phyloP scores from a whole-genome alignment of 129 eudicot genomes.

The Deinandra increscens region DNA sequence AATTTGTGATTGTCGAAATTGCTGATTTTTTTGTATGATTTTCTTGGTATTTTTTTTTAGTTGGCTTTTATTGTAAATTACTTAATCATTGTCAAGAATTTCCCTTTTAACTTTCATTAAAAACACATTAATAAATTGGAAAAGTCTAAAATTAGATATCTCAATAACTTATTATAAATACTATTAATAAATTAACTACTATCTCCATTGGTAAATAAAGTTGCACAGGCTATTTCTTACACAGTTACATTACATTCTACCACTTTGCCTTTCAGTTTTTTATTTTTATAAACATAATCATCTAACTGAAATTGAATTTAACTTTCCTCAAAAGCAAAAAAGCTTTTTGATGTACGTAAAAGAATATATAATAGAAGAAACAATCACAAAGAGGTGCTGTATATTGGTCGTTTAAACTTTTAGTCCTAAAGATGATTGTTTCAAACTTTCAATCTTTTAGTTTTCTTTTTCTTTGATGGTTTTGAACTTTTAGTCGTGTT shows the following conservation, averaged over 20 bases:
- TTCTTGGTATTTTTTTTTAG: conserved; percentile 9
- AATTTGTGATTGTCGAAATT: conserved; percentile 27
- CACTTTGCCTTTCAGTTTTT: no score
- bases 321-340: conserved; percentile 3
- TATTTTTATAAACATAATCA: no score
- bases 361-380: background rate
- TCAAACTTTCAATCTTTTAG: background rate
- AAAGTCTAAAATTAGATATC: no score
- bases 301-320: no score
- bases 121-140: no score
- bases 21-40: conserved; percentile 16
- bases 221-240: no score
- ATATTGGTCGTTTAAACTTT: conserved; percentile 21
- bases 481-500: background rate
- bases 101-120: no score
- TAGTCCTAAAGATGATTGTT: background rate
- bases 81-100: no score
- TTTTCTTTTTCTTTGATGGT: background rate
- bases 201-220: no score
- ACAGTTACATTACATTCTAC: no score
- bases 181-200: no score
- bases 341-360: conserved; percentile 21
- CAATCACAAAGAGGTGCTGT: conserved; percentile 7
- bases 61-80: background rate
- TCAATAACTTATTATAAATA: no score